Conservation (phyloP, 768 basidiomycete genomes). For the Xanthoconium stramineum region DNA sequence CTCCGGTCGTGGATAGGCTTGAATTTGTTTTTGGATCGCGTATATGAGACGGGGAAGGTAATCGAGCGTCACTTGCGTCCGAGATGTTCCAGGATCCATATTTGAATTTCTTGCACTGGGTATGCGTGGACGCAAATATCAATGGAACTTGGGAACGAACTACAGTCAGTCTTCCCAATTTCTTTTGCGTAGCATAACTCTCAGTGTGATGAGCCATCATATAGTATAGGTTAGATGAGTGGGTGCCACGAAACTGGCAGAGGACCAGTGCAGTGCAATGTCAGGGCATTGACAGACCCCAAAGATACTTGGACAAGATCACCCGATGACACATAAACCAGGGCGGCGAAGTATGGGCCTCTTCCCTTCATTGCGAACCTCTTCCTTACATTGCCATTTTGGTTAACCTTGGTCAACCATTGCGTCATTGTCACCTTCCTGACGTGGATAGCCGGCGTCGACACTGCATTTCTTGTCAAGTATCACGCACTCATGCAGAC, state of each 20-base stretch:
- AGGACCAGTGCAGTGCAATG: constrained; percentile 18
- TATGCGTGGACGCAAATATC: constrained; percentile 7
- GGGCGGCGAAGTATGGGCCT: background rate
- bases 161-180: background rate
- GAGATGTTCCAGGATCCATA: constrained; percentile 4
- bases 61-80: background rate
- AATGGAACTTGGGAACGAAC: background rate
- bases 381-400: constrained; percentile 9
- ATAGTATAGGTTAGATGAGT: background rate
- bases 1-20: constrained; percentile 9
- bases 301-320: too few species aligned
- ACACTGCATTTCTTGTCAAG: background rate
- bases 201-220: too few species aligned
- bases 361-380: background rate
- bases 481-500: background rate
- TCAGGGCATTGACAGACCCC: too few species aligned
- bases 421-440: constrained; percentile 3
- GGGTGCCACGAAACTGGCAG: constrained; percentile 9
- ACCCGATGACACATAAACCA: background rate
- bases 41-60: background rate
- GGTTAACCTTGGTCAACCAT: constrained; percentile 4
- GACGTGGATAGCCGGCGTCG: background rate
- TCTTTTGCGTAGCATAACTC: too few species aligned
- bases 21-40: constrained; percentile 5
- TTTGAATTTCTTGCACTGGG: constrained; percentile 12